phyloP scores from a whole-genome alignment of 495 filamentous ascomycete genomes.

The Copromyces sp. region DNA sequence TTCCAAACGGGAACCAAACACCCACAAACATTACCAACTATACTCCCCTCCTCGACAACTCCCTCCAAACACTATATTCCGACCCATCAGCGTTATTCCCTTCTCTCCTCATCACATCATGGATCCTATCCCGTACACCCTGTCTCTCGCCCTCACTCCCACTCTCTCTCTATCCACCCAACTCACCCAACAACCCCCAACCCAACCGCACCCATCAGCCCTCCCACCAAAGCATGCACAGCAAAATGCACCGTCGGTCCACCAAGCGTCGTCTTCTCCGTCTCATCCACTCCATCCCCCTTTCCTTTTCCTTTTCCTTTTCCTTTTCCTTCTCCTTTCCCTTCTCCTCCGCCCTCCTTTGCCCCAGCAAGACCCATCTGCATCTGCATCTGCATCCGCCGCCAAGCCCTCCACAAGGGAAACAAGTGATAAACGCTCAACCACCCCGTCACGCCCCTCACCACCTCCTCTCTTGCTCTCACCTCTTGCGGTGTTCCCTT shows the following conservation, averaged over 20 bases:
- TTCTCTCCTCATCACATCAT: too few species aligned
- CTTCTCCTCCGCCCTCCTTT: background rate
- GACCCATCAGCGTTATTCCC: too few species aligned
- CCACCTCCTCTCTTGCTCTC: slow-evolving; percentile 1
- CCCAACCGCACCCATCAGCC: slow-evolving; percentile 4
- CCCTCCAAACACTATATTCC: too few species aligned
- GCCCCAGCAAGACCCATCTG: background rate
- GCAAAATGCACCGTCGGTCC: slow-evolving; percentile 21
- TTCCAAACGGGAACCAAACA: too few species aligned
- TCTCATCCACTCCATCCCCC: background rate
- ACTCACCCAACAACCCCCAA: too few species aligned
- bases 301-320: background rate
- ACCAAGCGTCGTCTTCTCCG: slow-evolving; percentile 13
- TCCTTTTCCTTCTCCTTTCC: background rate
- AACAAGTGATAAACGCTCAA: slow-evolving; percentile 32
- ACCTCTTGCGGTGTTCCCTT: background rate
- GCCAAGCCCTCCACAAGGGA: slow-evolving; percentile 26
- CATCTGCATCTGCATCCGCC: slow-evolving; percentile 2
- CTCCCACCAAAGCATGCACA: slow-evolving; percentile 15
- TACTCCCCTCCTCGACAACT: too few species aligned
- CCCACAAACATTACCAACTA: too few species aligned
- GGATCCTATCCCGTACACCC: too few species aligned
- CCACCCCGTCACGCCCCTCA: slow-evolving; percentile 14
- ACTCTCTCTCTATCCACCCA: too few species aligned
- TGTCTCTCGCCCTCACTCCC: too few species aligned